Percentiles rank a stretch among this genome's conserved stretches.
These are phyloP conservation scores for Aspergillus pseudoterreus DNA, from an alignment of 2,329 filamentous ascomycete genomes.

Conservation along the genomic window DNA sequence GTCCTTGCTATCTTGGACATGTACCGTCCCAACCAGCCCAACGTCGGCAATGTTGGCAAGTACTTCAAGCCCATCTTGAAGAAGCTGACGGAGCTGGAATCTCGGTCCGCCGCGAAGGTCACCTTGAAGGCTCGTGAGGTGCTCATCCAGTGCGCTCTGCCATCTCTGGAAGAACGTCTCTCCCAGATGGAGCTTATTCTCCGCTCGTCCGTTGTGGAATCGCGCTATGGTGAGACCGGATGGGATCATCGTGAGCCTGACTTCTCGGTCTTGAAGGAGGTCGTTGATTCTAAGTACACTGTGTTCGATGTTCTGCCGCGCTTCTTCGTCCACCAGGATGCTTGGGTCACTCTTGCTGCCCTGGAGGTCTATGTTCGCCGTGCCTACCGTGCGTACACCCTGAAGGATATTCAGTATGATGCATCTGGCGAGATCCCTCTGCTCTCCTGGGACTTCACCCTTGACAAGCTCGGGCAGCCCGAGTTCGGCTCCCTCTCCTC, in stretches of 20 bases:
- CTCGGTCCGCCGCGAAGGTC: constrained; percentile 83
- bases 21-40: constrained; percentile 92
- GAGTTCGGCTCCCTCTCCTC: constrained; percentile 79
- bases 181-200: constrained; percentile 98
- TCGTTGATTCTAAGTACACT: constrained; percentile 97
- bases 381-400: constrained; percentile 90
- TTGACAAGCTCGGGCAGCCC: constrained; percentile 86
- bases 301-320: constrained; percentile 93
- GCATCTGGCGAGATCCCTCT: constrained; percentile 66
- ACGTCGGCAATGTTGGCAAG: constrained; percentile 82
- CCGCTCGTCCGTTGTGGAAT: constrained; percentile 90
- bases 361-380: constrained; percentile 95
- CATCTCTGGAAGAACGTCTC: constrained; percentile 90
- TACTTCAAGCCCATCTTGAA: constrained; percentile 78
- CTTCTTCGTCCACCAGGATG: constrained; percentile 92
- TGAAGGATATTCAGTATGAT: constrained; percentile 86
- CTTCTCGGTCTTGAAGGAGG: constrained; percentile 89
- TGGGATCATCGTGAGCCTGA: constrained; percentile 95
- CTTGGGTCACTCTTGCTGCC: constrained; percentile 89
- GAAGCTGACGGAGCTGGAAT: constrained; percentile 86
- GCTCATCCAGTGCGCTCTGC: constrained; percentile 93
- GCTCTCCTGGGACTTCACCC: constrained; percentile 91
- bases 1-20: constrained; percentile 87
- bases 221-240: constrained; percentile 93
- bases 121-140: constrained; percentile 95